phyloP scores from a whole-genome alignment of 2,329 filamentous ascomycete genomes.

The Hypoxylon sp. region DNA sequence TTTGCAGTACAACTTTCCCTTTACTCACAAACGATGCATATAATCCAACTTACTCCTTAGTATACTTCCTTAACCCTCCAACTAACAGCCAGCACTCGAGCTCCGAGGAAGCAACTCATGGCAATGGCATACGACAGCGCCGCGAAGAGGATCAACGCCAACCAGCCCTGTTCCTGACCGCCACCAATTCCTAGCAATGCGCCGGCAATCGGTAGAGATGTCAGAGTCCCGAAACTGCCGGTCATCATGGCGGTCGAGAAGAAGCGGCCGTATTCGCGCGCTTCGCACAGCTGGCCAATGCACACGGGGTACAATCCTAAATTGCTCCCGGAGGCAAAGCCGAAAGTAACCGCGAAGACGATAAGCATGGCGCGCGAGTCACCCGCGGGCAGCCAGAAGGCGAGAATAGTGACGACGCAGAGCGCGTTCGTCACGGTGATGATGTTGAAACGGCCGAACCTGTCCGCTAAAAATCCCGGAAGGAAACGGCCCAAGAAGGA shows the following conservation, averaged over 20 bases:
- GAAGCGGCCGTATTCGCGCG: conserved; percentile 81
- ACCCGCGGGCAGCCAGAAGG: conserved; percentile 78
- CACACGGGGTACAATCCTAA: conserved; percentile 85
- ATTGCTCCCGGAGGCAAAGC: conserved; percentile 84
- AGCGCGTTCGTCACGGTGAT: conserved; percentile 77
- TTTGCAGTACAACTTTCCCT: neutral
- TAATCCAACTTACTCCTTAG: conserved; percentile 16
- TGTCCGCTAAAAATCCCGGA: conserved; percentile 82
- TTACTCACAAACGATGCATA: neutral
- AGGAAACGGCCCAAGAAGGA: conserved; percentile 83
- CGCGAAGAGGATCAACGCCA: conserved; percentile 50
- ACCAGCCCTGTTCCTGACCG: conserved; percentile 47
- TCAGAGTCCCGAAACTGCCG: conserved; percentile 77
- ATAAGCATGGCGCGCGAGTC: conserved; percentile 71
- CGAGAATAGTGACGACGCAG: conserved; percentile 70
- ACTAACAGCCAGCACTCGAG: conserved; percentile 50
- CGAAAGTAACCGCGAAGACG: conserved; percentile 80
- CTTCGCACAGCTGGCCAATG: conserved; percentile 83
- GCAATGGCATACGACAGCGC: conserved; percentile 52
- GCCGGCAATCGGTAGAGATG: conserved; percentile 63
- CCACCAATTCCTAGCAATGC: conserved; percentile 49
- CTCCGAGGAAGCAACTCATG: conserved; percentile 52
- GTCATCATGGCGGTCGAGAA: conserved; percentile 84
- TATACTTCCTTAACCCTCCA: conserved; percentile 51
- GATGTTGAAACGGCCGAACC: conserved; percentile 83